Conservation (phyloP, 2,329 filamentous ascomycete genomes). For the Alternaria ethzedia region DNA sequence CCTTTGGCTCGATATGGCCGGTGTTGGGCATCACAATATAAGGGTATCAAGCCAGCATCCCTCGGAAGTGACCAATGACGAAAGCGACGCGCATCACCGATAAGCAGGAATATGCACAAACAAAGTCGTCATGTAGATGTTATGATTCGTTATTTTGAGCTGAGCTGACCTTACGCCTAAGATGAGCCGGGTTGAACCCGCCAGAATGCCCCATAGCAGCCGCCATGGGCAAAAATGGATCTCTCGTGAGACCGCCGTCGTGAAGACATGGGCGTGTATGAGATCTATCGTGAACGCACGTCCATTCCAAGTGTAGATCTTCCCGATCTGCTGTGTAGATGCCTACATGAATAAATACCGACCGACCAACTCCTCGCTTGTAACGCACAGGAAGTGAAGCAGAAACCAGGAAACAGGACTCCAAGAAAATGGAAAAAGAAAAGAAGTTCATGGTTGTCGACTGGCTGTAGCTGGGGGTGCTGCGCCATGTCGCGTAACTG, state of each 20-base stretch:
- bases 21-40: slow-evolving; percentile 3
- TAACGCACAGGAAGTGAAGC: slow-evolving; percentile 10
- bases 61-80: background rate
- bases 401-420: slow-evolving; percentile 3
- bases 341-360: slow-evolving; percentile 22
- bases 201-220: background rate
- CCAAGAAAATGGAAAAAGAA: slow-evolving; percentile 11
- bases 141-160: slow-evolving; percentile 2
- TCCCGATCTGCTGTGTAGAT: slow-evolving; percentile 22
- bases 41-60: background rate
- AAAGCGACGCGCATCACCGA: background rate
- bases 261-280: background rate
- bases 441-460: background rate
- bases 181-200: background rate
- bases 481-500: background rate
- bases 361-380: slow-evolving; percentile 33
- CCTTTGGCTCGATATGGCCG: background rate
- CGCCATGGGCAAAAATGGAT: background rate
- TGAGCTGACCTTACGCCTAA: background rate
- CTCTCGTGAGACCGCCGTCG: background rate
- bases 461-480: background rate
- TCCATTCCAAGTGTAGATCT: slow-evolving; percentile 15
- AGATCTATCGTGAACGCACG: slow-evolving; percentile 11
- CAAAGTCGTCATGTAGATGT: background rate
- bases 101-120: background rate